Evolutionary conservation across 2,329 filamentous ascomycete genomes (phyloP).

Genomic region (Dactylonectria estremocensis): DNA sequence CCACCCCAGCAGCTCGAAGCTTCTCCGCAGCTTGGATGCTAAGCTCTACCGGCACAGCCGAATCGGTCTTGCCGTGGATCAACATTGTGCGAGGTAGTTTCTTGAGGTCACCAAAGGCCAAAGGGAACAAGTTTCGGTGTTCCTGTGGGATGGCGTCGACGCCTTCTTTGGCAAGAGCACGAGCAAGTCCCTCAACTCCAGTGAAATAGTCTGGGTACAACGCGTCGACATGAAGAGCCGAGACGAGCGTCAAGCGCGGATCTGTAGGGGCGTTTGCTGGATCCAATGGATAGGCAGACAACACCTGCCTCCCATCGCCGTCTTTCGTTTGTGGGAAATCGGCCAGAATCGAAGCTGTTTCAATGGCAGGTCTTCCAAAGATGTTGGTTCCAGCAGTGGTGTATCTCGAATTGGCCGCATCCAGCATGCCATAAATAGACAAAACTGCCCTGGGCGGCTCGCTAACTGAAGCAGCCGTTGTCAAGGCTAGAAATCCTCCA

Average conservation of each 20-base stretch:
- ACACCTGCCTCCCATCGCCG: conserved; percentile 25
- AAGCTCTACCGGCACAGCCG: conserved; percentile 38
- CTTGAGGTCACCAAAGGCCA: conserved; percentile 28
- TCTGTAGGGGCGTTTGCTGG: conserved; percentile 6
- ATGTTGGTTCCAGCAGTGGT: conserved; percentile 35
- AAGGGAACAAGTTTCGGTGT: conserved; percentile 35
- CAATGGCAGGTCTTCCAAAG: conserved; percentile 28
- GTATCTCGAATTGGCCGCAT: conserved; percentile 29
- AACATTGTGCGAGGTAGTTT: conserved; percentile 38
- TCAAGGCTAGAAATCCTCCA: conserved; percentile 37
- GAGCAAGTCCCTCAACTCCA: conserved; percentile 28
- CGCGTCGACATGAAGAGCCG: conserved; percentile 40
- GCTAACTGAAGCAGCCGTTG: conserved; percentile 18
- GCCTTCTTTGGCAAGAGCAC: conserved; percentile 27
- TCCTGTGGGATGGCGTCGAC: conserved; percentile 26
- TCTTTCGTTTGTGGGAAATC: conserved; percentile 26
- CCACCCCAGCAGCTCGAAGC: conserved; percentile 28
- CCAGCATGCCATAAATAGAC: conserved; percentile 41
- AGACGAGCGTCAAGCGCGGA: conserved; percentile 13
- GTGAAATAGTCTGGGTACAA: conserved; percentile 44
- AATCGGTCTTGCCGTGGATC: conserved; percentile 40
- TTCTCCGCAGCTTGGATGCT: conserved; percentile 40
- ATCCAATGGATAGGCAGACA: conserved; percentile 21
- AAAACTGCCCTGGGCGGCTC: conserved; percentile 34
- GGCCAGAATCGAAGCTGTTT: conserved; percentile 26